A percentile compares a stretch with the other conserved stretches of the same genome.
Conservation (phyloP, 305 asterid species). For the Fraxinus latifolia region DNA sequence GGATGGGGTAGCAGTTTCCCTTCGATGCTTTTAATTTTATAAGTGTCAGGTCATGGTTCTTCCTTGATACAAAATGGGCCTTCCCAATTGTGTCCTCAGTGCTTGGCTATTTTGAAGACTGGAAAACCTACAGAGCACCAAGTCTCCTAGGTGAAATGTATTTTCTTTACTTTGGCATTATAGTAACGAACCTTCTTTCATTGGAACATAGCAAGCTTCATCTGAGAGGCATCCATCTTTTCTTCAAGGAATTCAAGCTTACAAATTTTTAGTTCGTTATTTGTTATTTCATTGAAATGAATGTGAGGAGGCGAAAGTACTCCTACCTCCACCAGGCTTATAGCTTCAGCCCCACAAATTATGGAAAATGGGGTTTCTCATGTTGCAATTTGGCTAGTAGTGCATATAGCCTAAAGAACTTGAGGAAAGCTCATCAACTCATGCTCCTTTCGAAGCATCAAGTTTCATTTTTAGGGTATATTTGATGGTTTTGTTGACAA, state of each 20-base stretch:
- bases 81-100: not conserved
- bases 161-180: not conserved
- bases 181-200: not conserved
- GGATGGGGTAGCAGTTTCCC: not conserved
- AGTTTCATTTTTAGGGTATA: no score
- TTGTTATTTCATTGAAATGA: not conserved
- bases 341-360: not conserved
- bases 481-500: no score
- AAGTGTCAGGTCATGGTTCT: not conserved
- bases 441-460: no score
- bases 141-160: not conserved
- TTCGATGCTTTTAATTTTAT: not conserved
- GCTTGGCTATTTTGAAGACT: no score
- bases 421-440: no score
- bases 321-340: not conserved
- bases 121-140: not conserved
- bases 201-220: not conserved
- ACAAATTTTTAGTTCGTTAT: no score
- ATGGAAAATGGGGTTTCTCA: not conserved
- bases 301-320: no score
- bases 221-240: no score
- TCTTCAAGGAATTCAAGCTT: no score
- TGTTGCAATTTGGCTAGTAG: not conserved
- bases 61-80: not conserved
- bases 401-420: not conserved